Base-by-base conservation (phyloP, 352 stramenopile species). In the Globisporangium solare region DNA sequence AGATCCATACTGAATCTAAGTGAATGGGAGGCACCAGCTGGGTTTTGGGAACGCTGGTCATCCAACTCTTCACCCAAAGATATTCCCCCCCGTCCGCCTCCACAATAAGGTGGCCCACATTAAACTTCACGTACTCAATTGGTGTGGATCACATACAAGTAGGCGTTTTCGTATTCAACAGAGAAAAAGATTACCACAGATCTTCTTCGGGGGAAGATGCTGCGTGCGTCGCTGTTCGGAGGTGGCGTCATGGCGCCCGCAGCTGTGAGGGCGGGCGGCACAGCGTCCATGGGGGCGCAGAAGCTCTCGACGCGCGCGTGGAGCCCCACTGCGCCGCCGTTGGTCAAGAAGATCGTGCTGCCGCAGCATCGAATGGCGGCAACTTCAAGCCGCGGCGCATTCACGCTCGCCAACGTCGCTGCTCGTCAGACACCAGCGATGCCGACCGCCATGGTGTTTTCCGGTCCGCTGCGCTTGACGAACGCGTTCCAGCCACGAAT, bases 401-500 rank as follows among this genome's bases (percentile, higher is more conserved):
- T 43, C 10, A 6, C 27, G 27, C 10, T 35, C 27, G 27, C 27
- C 27, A 35, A 35, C 27, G 27, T 35, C 27, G 27, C 27, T 43
- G 39, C 39, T 43, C 39, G 39, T n/a, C 39, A 13, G 4, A 22
- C 53, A 8, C 31, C 27, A 1, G 6, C 53, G 2, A 21, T 53
- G 4, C 54, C 54, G 6, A 52, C 31, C 27, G 54, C 35, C 20
- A 35, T 35, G 27, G 51, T 54, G 54, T 21, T 60, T n/a, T 60
- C 52, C 45, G 51, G 32, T 43, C 51, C 54, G 14, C 46, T 60
- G 54, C 54, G 54, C 27, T 18, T 60, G 7, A 52, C 27, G 8
- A 62, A 56, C 41, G 56, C 56, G 31, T 56, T 62, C 24, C 56
- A 62, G 39, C 56, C 56, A 18, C 47, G 49, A 13, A 18, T 21